phyloP scores from a whole-genome alignment of 1,139 yeast genomes.

The Taphrina communis region DNA sequence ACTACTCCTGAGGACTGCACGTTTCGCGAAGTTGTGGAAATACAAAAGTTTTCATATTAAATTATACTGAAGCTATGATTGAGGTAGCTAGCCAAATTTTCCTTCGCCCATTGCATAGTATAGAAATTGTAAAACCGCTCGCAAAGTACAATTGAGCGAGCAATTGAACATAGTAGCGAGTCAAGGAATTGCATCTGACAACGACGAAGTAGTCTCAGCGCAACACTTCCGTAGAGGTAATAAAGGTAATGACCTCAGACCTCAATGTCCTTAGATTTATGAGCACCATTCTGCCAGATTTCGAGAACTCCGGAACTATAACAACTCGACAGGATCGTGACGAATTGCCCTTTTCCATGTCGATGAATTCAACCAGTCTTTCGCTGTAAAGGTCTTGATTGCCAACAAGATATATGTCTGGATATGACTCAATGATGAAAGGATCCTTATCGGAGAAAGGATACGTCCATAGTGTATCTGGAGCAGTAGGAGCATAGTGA shows the following conservation, averaged over 20 bases:
- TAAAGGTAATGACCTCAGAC: constrained; percentile 51
- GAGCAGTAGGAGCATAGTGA: constrained; percentile 90
- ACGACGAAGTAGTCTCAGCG: no score
- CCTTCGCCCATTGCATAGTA: no score
- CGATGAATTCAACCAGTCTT: constrained; percentile 48
- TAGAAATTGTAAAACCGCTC: no score
- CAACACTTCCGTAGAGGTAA: no score
- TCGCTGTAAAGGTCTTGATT: constrained; percentile 71
- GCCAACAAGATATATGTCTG: constrained; percentile 86
- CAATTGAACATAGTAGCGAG: no score
- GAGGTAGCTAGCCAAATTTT: no score
- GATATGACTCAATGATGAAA: constrained; percentile 74
- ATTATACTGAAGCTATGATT: no score
- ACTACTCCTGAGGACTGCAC: no score
- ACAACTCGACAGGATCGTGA: constrained; percentile 57
- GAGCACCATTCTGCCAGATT: constrained; percentile 70
- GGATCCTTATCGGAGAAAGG: constrained; percentile 86
- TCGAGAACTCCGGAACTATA: constrained; percentile 72
- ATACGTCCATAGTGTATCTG: constrained; percentile 88
- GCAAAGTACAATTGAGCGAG: no score
- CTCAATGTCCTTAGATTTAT: constrained; percentile 66
- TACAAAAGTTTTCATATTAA: no score
- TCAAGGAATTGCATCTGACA: no score
- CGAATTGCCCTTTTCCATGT: neutral
- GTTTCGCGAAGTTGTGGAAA: no score